These are phyloP conservation scores for Boletus vermiculosoides DNA, from an alignment of 768 basidiomycete species.

Conservation along the genomic window DNA sequence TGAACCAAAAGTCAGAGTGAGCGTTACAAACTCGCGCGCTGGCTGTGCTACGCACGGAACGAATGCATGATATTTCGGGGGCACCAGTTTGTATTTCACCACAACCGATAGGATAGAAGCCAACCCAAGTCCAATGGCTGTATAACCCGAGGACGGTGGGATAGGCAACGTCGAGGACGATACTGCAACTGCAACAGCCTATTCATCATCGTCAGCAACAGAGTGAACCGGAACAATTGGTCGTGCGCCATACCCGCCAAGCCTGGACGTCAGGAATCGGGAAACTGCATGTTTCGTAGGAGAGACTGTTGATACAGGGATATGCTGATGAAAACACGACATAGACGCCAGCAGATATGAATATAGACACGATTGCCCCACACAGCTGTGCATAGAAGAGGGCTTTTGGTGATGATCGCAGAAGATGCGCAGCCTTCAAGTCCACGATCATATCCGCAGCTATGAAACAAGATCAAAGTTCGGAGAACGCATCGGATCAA, in stretches of 20 bases:
- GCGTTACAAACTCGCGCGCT: neutral
- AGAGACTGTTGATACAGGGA: neutral
- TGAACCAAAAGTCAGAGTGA: neutral
- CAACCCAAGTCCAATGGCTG: neutral
- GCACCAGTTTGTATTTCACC: slow-evolving; percentile 1
- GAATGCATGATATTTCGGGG: neutral
- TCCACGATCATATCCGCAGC: neutral
- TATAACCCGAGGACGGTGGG: neutral
- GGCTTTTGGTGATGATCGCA: neutral
- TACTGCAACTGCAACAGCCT: neutral
- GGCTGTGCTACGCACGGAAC: neutral
- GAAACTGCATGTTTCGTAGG: slow-evolving; percentile 4
- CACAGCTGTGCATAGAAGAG: neutral
- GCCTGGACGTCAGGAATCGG: slow-evolving; percentile 4
- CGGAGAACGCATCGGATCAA: neutral
- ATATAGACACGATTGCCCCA: slow-evolving; percentile 2
- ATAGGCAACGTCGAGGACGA: slow-evolving; percentile 1
- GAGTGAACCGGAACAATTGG: neutral
- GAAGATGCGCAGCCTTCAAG: neutral
- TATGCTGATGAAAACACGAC: slow-evolving; percentile 2
- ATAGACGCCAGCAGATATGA: slow-evolving; percentile 1
- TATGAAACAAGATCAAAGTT: neutral
- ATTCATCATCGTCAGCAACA: neutral
- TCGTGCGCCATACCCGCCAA: neutral
- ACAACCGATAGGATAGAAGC: slow-evolving; percentile 1